A percentile compares a stretch with the other conserved stretches of the same genome.
Conservation (phyloP, 2,329 filamentous ascomycete species). For the Aspergillus pseudoglaucus region DNA sequence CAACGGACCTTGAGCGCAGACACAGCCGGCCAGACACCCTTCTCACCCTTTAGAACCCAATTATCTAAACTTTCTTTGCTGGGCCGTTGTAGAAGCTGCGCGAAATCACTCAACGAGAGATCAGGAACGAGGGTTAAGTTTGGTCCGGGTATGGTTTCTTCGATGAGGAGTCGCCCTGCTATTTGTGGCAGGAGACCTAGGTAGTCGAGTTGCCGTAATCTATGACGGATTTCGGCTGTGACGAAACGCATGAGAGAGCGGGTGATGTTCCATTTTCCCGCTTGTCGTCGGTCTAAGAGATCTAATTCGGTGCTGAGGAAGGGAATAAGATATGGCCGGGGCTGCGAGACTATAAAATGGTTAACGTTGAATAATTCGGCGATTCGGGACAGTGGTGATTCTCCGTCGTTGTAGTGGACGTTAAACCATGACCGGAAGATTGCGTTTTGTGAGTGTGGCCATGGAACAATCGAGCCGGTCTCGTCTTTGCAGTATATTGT, state of each 20-base stretch:
- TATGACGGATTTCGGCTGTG: constrained; percentile 70
- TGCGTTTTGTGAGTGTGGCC: constrained; percentile 56
- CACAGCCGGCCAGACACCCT: constrained; percentile 85
- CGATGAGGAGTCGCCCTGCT: constrained; percentile 70
- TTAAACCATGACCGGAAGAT: constrained; percentile 64
- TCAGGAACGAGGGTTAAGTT: constrained; percentile 78
- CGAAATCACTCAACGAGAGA: constrained; percentile 65
- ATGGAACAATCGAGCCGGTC: constrained; percentile 65
- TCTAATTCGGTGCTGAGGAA: constrained; percentile 78
- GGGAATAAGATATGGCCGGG: constrained; percentile 79
- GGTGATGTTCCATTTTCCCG: constrained; percentile 54
- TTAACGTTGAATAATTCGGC: constrained; percentile 87
- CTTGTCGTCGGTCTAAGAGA: constrained; percentile 57
- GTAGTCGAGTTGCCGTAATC: constrained; percentile 72
- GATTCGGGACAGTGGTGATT: constrained; percentile 63
- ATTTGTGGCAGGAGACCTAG: constrained; percentile 64
- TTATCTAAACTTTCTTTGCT: constrained; percentile 69
- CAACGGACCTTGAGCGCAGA: constrained; percentile 74
- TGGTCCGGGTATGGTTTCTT: constrained; percentile 72
- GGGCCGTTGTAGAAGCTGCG: constrained; percentile 74
- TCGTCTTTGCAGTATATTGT: constrained; percentile 73
- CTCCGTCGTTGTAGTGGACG: constrained; percentile 59
- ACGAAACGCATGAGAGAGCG: constrained; percentile 58
- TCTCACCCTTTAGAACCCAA: constrained; percentile 79
- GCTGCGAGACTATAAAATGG: constrained; percentile 91